These are phyloP conservation scores for Colletotrichum tofieldiae DNA, from an alignment of 2,329 filamentous ascomycete genomes.

Conservation along the genomic window DNA sequence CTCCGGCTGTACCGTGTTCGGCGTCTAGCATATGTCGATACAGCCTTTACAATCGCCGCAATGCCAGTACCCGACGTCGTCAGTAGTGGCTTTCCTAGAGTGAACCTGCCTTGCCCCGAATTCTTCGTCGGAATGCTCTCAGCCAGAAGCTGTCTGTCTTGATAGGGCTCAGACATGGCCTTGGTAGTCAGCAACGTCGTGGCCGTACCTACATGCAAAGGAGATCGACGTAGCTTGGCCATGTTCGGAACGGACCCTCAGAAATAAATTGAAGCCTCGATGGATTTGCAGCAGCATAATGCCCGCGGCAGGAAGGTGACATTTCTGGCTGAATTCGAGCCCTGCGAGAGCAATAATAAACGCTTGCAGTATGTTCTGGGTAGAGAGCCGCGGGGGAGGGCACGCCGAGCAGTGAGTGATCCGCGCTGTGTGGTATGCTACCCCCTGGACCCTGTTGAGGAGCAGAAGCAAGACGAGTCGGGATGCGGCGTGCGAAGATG, in stretches of 20 bases:
- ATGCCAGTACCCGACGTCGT: constrained; percentile 6
- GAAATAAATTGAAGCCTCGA: constrained; percentile 10
- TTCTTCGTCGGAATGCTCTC: neutral
- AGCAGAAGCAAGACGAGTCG: neutral
- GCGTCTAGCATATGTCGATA: neutral
- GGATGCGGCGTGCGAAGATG: constrained; percentile 1
- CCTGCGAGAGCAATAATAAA: constrained; percentile 13
- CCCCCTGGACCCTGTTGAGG: constrained; percentile 27
- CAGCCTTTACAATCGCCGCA: neutral
- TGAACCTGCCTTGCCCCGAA: neutral
- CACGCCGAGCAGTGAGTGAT: constrained; percentile 21
- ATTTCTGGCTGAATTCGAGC: constrained; percentile 28
- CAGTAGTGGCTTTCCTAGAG: neutral
- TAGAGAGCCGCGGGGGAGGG: constrained; percentile 23
- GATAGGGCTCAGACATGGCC: constrained; percentile 18
- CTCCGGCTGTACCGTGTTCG: constrained; percentile 17
- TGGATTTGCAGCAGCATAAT: constrained; percentile 15
- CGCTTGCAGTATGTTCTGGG: constrained; percentile 8
- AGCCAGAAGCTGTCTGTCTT: neutral
- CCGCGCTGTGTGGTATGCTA: constrained; percentile 1
- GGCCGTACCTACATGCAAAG: constrained; percentile 17
- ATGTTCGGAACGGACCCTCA: constrained; percentile 29
- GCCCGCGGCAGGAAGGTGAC: constrained; percentile 14
- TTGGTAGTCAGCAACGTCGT: constrained; percentile 20
- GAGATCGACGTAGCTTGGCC: constrained; percentile 31